Base-by-base conservation (phyloP, 1,284 basidiomycete species). In the Microbotryum intermedium region DNA sequence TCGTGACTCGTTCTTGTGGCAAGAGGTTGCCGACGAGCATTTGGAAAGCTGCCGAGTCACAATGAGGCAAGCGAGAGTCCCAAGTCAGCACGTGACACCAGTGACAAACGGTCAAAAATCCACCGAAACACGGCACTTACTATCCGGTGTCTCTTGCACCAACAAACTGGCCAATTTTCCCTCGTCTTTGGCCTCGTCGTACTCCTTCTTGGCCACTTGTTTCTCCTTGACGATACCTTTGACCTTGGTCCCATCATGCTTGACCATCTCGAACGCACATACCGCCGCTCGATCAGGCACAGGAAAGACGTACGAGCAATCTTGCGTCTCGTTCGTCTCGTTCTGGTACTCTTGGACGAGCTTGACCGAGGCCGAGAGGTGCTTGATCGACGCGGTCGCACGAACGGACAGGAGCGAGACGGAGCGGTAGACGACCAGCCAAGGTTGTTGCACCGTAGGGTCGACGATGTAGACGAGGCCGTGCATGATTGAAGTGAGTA, bases 221-320 rank as follows among this genome's bases (percentile, higher is more conserved):
- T 76, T 80, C 61, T 83, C 81, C 66, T 81, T 81, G 13, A 76
- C 78, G 11, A 78, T 68, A 1, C 81, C 83, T n/a, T 72, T 60
- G 13, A 84, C 71, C 4, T 75, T 59, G 0, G 74, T 70, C 0
- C 76, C 79, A 56, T 79, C 76, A 21, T 74, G 72, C 16, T 75
- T 71, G 42, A 72, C 72, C 70, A 81, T 76, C 43, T 78, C 74
- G 64, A 83, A 83, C 0, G 74, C 77, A 55, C 79, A 81, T 4
- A 82, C 77, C 0, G 79, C 79, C 0, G 77, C 77, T n/a, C 72
- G 74, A 1, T 79, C 80, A 1, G 83, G 84, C 1, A 84, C 76
- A 2, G 83, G 83, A 64, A 85, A 84, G 49, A 78, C 74, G 69
- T 83, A 85, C 44, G 79, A 77, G 39, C 43, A 46, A 2, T 58